Base-by-base conservation (phyloP, 2,329 filamentous ascomycete genomes). In the Aspergillus fumigatiaffinis region DNA sequence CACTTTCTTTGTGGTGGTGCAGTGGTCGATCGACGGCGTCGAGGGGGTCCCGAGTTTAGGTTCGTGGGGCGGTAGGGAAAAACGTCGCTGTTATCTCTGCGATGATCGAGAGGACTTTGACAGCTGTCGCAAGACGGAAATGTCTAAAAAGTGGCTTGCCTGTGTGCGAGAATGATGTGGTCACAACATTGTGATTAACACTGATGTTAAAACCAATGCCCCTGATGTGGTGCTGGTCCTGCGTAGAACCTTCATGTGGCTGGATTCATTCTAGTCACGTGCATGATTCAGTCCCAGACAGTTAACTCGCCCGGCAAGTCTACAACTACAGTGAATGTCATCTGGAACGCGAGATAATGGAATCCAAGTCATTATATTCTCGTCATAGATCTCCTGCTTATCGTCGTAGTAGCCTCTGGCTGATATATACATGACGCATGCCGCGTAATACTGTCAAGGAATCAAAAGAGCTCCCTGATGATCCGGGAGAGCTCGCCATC, bases 401-500 rank as follows among this genome's bases (percentile, higher is more conserved):
- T 47, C 44, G 44, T 23, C n/a, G 7, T 1, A 2, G 44, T 14
- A 47, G 23, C 3, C 4, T 25, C 21, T 14, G 14, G 12, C 21
- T 23, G 5, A 23, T 47, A 47, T 47, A 47, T 25, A 47, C 21
- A 25, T 17, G 20, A 47, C 25, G 4, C 23, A 47, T 23, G 23
- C 32, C 14, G 14, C 14, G 12, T 47, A 14, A 12, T 14, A 47
- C 20, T 7, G 23, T 14, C 4, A 14, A 26, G 23, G 8, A 23
- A 47, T 76, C 64, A 87, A 59, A 87, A 86, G 50, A 87, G 67
- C 64, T 85, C 82, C 60, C 82, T 77, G 69, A 87, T 76, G 38
- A 86, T 84, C 57, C 80, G 78, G 32, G 81, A 79, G 68, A 87
- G 73, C 64, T 86, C 84, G 46, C 84, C 84, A 57, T 87, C 84